These are phyloP conservation scores for Magnolia changhungtana DNA, from an alignment of 164 flowering plant species.

Conservation along the genomic window DNA sequence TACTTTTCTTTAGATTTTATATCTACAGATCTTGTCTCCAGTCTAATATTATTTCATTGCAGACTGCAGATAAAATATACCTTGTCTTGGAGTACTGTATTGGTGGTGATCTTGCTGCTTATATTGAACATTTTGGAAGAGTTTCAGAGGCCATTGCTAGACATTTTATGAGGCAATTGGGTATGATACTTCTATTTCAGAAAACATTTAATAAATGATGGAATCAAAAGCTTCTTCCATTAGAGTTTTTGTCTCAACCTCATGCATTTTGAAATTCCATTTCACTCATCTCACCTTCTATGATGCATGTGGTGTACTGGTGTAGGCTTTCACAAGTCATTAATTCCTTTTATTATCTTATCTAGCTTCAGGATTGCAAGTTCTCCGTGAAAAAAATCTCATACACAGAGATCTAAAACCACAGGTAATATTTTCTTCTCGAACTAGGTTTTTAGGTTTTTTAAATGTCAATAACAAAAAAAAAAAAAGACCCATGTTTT, in stretches of 20 bases:
- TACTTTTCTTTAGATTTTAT: background rate
- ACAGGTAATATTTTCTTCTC: constrained; percentile 30
- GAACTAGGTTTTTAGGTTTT: background rate
- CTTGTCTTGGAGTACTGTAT: constrained; percentile 57
- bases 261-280: background rate
- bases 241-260: background rate
- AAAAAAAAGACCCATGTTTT: background rate
- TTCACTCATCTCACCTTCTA: background rate
- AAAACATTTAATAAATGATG: background rate
- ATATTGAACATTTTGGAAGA: constrained; percentile 40
- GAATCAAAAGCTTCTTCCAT: background rate
- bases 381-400: constrained; percentile 49
- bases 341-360: constrained; percentile 10
- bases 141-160: constrained; percentile 47
- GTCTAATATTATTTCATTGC: constrained; percentile 1
- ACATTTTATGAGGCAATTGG: constrained; percentile 58
- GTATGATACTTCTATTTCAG: constrained; percentile 21
- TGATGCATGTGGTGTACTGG: constrained; percentile 2
- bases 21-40: background rate
- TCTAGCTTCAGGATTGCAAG: constrained; percentile 55
- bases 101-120: constrained; percentile 59
- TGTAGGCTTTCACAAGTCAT: background rate
- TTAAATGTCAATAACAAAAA: background rate
- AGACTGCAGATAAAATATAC: constrained; percentile 44
- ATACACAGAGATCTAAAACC: constrained; percentile 64